Conservation (phyloP, 805 yeast genomes). For the Ogataea philodendri region DNA sequence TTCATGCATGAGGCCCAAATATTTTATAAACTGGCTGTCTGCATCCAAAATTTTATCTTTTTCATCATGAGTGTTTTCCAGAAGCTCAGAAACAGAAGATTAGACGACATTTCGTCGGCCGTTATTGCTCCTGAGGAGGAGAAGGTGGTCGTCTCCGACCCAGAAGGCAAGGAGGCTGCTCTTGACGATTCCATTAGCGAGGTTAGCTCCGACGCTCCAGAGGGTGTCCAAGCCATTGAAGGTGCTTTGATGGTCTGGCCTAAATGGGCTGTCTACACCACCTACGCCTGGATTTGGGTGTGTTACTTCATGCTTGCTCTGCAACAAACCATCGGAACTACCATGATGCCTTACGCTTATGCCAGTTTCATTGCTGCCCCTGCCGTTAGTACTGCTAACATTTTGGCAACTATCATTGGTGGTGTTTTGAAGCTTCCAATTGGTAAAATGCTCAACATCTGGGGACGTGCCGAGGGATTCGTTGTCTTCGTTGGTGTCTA, state of each 20-base stretch:
- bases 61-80: conserved; percentile 6
- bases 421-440: conserved; percentile 34
- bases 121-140: neutral
- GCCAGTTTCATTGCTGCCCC: conserved; percentile 31
- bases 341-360: conserved; percentile 26
- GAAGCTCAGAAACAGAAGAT: conserved; percentile 5
- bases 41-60: conserved; percentile 1
- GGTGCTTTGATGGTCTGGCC: conserved; percentile 35
- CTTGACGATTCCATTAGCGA: neutral
- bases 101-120: neutral
- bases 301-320: conserved; percentile 36
- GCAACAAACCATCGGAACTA: conserved; percentile 28
- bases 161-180: conserved; percentile 1
- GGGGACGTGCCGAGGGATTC: conserved; percentile 35
- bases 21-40: too few relatives aligned
- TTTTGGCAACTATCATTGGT: conserved; percentile 33
- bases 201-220: conserved; percentile 25
- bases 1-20: too few relatives aligned
- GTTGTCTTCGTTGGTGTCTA: conserved; percentile 23
- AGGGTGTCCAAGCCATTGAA: conserved; percentile 33
- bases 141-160: too few relatives aligned
- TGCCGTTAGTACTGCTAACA: conserved; percentile 29
- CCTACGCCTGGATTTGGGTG: conserved; percentile 35
- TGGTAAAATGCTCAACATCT: conserved; percentile 28
- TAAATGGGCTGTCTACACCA: conserved; percentile 25